phyloP scores from a whole-genome alignment of 306 rosid genomes.

The Abrus pulchellus region DNA sequence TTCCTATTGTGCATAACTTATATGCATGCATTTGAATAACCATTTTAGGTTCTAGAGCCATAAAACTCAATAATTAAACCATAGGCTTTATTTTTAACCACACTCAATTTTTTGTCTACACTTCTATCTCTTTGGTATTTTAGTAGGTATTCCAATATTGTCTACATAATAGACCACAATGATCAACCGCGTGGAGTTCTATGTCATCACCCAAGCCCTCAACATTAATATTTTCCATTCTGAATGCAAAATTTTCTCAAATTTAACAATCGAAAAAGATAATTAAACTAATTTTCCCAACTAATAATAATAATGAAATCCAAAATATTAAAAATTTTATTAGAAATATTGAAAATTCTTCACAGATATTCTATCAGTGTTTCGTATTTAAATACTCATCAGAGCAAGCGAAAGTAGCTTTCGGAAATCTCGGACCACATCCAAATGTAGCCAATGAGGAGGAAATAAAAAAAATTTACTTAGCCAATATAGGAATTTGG shows the following conservation, averaged over 20 bases:
- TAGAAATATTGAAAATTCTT: neutral
- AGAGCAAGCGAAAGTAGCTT: neutral
- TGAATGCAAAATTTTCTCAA: neutral
- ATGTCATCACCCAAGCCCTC: too few relatives aligned
- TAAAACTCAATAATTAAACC: too few relatives aligned
- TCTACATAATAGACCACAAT: too few relatives aligned
- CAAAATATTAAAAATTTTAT: neutral
- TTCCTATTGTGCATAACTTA: too few relatives aligned
- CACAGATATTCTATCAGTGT: neutral
- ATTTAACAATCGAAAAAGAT: neutral
- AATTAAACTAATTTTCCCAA: neutral
- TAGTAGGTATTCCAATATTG: too few relatives aligned
- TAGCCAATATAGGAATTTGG: slow-evolving; percentile 12
- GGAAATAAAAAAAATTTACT: neutral
- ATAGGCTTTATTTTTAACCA: too few relatives aligned
- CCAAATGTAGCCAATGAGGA: slow-evolving; percentile 26
- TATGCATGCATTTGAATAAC: too few relatives aligned
- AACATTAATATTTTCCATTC: too few relatives aligned
- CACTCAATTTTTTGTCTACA: too few relatives aligned
- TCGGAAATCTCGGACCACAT: slow-evolving; percentile 27
- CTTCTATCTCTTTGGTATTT: too few relatives aligned
- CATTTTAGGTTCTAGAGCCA: too few relatives aligned
- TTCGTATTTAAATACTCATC: neutral
- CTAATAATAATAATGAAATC: neutral
- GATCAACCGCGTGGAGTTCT: too few relatives aligned